Percentiles rank a stretch among this genome's conserved stretches.
Evolutionary conservation across 169 alveolate genomes (phyloP).

Genomic region (Plasmodium gallinaceum): DNA sequence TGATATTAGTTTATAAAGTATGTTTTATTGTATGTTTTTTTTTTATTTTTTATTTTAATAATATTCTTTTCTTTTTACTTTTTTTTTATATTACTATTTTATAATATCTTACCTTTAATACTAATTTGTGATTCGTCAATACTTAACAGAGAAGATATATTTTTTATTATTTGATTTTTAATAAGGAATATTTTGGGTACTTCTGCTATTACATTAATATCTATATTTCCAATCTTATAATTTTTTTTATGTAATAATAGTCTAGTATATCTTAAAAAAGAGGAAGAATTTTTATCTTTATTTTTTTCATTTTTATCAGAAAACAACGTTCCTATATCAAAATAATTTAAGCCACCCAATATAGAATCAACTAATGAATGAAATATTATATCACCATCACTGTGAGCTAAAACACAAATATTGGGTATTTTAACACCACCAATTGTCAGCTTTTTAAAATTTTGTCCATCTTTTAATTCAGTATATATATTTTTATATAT

Average conservation of each 20-base stretch:
- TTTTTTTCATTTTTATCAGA: slow-evolving; percentile 86
- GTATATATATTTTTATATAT: slow-evolving; percentile 74
- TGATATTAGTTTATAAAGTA: not conserved
- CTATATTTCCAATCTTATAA: slow-evolving; percentile 72
- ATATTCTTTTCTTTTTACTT: not conserved
- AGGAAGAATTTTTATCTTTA: slow-evolving; percentile 79
- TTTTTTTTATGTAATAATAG: slow-evolving; percentile 48
- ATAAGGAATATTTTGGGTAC: slow-evolving; percentile 42
- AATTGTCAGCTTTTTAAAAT: slow-evolving; percentile 80
- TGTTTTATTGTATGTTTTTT: too few relatives aligned
- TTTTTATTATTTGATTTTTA: slow-evolving; percentile 35
- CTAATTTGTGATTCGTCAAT: slow-evolving; percentile 53
- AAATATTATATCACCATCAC: slow-evolving; percentile 91
- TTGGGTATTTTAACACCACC: slow-evolving; percentile 83
- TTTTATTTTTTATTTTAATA: not conserved
- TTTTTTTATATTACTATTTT: not conserved
- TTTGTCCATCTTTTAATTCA: slow-evolving; percentile 43
- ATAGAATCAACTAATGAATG: slow-evolving; percentile 89
- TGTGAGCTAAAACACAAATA: slow-evolving; percentile 86
- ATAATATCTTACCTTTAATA: slow-evolving; percentile 77
- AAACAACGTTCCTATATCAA: slow-evolving; percentile 91
- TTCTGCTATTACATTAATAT: slow-evolving; percentile 78
- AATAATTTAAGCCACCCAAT: slow-evolving; percentile 87
- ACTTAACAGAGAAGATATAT: slow-evolving; percentile 45
- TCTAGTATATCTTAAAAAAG: slow-evolving; percentile 77